phyloP scores from a whole-genome alignment of 352 stramenopile genomes.

The Pythium utonaiense region DNA sequence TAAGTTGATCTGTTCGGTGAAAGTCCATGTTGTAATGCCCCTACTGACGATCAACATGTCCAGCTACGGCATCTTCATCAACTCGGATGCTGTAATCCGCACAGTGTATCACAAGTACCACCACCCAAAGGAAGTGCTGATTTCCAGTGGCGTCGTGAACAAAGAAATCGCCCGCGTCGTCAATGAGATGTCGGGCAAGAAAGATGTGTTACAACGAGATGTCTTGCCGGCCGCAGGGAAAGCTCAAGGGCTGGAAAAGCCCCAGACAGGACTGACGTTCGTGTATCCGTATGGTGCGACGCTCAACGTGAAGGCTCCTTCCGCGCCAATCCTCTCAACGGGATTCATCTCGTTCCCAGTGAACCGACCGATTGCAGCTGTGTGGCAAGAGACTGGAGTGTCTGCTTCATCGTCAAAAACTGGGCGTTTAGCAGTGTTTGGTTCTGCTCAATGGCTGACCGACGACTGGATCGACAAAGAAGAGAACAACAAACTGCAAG shows the following conservation, averaged over 20 bases:
- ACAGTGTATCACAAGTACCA: constrained; percentile 97
- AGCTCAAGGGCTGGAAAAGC: constrained; percentile 59
- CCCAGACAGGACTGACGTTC: constrained; percentile 89
- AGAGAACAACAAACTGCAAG: constrained; percentile 91
- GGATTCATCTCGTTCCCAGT: constrained; percentile 95
- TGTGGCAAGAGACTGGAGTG: constrained; percentile 82
- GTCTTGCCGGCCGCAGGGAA: constrained; percentile 33
- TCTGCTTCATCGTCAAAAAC: constrained; percentile 57
- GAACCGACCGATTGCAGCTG: constrained; percentile 90
- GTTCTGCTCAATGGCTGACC: constrained; percentile 91
- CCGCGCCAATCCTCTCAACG: constrained; percentile 82
- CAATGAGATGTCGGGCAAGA: constrained; percentile 64
- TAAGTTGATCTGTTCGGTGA: constrained; percentile 32
- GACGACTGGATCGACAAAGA: constrained; percentile 96
- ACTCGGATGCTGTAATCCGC: constrained; percentile 87
- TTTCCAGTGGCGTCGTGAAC: constrained; percentile 94
- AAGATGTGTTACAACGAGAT: constrained; percentile 42
- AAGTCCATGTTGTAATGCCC: not conserved
- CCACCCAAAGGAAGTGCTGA: constrained; percentile 95
- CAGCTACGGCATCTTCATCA: constrained; percentile 85
- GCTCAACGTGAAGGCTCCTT: constrained; percentile 90
- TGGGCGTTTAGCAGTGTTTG: constrained; percentile 85
- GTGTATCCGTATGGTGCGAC: constrained; percentile 95
- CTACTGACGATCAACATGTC: not conserved
- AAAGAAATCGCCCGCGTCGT: constrained; percentile 84